Evolutionary conservation across 73 alveolate genomes (phyloP).

Genomic region (Durusdinium trenchii): DNA sequence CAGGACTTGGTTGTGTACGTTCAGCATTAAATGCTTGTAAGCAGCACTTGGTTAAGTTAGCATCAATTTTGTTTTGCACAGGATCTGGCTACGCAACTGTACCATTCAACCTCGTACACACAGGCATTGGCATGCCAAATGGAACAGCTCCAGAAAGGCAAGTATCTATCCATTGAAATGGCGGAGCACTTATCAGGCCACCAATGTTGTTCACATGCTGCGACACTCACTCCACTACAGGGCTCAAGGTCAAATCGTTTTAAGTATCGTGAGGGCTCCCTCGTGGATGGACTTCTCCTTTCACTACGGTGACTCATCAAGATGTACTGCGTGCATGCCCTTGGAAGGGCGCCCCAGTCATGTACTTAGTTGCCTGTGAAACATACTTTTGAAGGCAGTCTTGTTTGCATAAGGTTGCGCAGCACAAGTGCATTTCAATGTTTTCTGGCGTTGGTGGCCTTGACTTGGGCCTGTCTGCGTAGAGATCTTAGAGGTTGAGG

Average conservation of each 20-base stretch:
- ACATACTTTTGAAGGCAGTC: no score
- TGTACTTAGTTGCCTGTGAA: no score
- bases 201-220: no score
- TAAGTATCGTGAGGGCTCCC: not conserved
- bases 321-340: not conserved
- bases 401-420: not conserved
- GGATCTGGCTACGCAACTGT: not conserved
- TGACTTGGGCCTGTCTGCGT: not conserved
- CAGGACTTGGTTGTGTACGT: not conserved
- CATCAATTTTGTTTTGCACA: no score
- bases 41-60: no score
- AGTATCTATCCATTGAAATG: not conserved
- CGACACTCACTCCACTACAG: no score
- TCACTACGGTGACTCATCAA: not conserved
- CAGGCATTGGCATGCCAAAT: not conserved
- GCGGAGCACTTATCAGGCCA: constrained; percentile 17
- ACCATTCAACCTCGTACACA: not conserved
- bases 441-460: not conserved
- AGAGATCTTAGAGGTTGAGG: not conserved
- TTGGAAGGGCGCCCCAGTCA: not conserved
- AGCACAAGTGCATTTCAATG: not conserved
- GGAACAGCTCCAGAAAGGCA: not conserved
- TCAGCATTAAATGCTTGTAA: not conserved
- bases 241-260: no score
- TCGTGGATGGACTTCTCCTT: not conserved